phyloP scores from a whole-genome alignment of 2,329 filamentous ascomycete species.

The Macrophomina tecta region DNA sequence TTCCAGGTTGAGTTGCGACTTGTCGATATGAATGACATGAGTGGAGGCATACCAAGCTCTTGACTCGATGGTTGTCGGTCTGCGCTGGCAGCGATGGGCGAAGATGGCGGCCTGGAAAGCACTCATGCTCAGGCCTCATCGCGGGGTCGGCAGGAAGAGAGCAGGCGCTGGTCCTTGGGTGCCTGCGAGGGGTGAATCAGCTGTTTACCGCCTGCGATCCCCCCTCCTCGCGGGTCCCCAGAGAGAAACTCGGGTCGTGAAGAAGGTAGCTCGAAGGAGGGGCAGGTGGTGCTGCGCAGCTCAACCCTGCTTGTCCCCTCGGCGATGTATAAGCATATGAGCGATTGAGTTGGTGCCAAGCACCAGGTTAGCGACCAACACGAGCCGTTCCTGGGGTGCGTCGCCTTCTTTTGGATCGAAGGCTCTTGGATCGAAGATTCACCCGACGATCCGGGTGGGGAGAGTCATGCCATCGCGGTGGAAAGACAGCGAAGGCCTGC shows the following conservation, averaged over 20 bases:
- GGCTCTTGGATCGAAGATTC: neutral
- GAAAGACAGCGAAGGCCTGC: constrained; percentile 20
- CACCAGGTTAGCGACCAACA: constrained; percentile 1
- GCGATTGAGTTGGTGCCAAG: constrained; percentile 15
- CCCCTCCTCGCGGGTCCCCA: neutral
- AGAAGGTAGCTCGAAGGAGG: neutral
- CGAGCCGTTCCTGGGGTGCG: constrained; percentile 5
- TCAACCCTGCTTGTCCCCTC: neutral
- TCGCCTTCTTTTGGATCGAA: constrained; percentile 11
- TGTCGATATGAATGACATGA: no score
- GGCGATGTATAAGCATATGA: neutral
- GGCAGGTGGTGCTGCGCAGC: neutral
- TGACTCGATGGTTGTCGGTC: no score
- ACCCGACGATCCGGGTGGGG: neutral
- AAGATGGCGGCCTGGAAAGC: no score
- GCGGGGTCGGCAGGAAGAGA: neutral
- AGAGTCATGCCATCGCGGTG: constrained; percentile 16
- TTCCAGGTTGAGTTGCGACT: neutral
- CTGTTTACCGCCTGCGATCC: constrained; percentile 15
- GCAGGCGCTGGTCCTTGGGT: neutral
- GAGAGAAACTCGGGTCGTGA: neutral
- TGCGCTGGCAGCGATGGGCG: no score
- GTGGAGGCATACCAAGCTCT: no score
- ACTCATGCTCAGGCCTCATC: no score
- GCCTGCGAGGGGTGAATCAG: neutral